Base-by-base conservation (phyloP, 768 basidiomycete species). In the Pisolithus marmoratus region DNA sequence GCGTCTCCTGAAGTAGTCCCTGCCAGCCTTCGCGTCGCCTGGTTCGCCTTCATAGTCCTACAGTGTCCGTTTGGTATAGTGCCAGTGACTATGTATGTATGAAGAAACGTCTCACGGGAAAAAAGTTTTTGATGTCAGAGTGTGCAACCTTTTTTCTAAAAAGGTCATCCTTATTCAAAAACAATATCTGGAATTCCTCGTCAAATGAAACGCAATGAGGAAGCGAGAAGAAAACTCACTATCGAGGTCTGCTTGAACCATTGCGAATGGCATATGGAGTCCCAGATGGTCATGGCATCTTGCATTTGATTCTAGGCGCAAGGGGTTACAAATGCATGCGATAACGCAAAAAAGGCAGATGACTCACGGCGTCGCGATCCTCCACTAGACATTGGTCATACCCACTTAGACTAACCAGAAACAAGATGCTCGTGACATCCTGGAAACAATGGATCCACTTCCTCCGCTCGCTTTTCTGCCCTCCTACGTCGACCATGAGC, bases 201-300 rank as follows among this genome's bases (percentile, higher is more conserved):
- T 22, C 38, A 48, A 29, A 23, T 27, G 12, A 27, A 53, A 23
- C 17, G 37, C 43, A 23, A 26, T 19, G 23, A 34, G 49, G 40
- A 24, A 8, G 38, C 26, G 24, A 22, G 37, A 51, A 42, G 26
- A 8, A 38, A 17, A 72, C 86, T 42, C 57, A 93, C 93, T 50
- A 96, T 91, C 9, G 91, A 93, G 0, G 93, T 94, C 57, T 87
- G 82, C 70, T 90, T 89, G 73, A 96, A 96, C 93, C 93, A 96
- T 58, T 94, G 92, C 9, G 92, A 94, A 67, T 96, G 92, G 71
- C 92, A 94, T 78, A 97, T 94, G 38, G 92, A 93, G 60, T 97
- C 94, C 87, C 94, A 97, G 46, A 97, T 91, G n/a, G 91, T 91
- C 84, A 97, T 88, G 4, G 94, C 91, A 57, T 97, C 94, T 74